Percentiles rank a stretch among this genome's conserved stretches.
These are phyloP conservation scores for Tuber calosporum DNA, from an alignment of 495 filamentous ascomycete genomes.

Conservation along the genomic window DNA sequence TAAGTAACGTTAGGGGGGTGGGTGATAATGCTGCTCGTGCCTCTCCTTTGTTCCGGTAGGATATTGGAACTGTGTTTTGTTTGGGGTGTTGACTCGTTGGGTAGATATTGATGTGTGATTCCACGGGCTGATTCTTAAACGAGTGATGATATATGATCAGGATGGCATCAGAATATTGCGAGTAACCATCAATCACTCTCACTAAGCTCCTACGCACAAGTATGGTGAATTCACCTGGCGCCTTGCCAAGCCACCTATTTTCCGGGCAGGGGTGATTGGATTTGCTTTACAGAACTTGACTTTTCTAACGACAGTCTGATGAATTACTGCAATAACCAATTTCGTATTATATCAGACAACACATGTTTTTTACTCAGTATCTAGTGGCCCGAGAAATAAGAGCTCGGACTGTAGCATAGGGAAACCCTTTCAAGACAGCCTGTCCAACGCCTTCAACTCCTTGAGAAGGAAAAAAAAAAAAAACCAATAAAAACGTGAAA, in stretches of 20 bases:
- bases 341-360: not conserved
- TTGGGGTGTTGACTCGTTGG: not conserved
- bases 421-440: not conserved
- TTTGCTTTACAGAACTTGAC: not conserved
- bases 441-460: not conserved
- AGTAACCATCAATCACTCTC: not conserved
- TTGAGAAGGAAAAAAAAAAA: not conserved
- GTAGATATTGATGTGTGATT: not conserved
- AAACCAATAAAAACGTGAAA: not conserved
- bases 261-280: not conserved
- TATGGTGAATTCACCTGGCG: not conserved
- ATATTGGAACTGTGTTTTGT: not conserved
- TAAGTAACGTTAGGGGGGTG: not conserved
- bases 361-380: not conserved
- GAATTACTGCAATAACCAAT: not conserved
- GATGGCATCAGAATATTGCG: not conserved
- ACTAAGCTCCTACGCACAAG: not conserved
- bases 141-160: not conserved
- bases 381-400: not conserved
- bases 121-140: not conserved
- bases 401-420: not conserved
- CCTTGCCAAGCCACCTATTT: not conserved
- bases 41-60: not conserved
- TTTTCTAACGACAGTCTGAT: not conserved
- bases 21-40: not conserved